These are phyloP conservation scores for Penicillium chermesinum DNA, from an alignment of 495 filamentous ascomycete genomes.

Conservation along the genomic window DNA sequence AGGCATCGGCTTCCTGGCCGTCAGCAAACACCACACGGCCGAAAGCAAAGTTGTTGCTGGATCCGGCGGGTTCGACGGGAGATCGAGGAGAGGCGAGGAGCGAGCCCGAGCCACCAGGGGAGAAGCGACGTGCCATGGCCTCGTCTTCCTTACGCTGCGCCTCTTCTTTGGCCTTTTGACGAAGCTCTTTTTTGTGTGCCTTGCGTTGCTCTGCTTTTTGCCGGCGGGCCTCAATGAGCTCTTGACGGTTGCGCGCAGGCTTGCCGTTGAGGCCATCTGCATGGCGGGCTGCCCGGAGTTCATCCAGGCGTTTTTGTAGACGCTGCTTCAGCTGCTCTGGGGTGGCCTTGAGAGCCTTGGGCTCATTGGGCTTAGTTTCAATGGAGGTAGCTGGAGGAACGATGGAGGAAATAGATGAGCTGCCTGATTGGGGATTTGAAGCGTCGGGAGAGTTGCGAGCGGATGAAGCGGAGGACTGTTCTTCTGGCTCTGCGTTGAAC, in stretches of 20 bases:
- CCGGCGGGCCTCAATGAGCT: constrained; percentile 82
- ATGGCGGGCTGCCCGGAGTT: constrained; percentile 73
- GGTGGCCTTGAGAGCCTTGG: constrained; percentile 48
- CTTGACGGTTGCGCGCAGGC: constrained; percentile 75
- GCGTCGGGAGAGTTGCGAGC: constrained; percentile 60
- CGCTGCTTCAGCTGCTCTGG: constrained; percentile 66
- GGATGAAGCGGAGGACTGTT: constrained; percentile 47
- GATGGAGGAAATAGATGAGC: constrained; percentile 68
- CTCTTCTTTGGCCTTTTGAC: constrained; percentile 68
- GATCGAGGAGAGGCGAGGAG: constrained; percentile 53
- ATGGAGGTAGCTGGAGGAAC: constrained; percentile 47
- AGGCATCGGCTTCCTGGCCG: constrained; percentile 67
- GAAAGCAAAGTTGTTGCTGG: constrained; percentile 72
- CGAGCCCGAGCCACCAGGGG: constrained; percentile 48
- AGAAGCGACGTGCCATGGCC: constrained; percentile 54
- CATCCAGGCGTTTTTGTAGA: constrained; percentile 73
- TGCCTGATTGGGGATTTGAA: constrained; percentile 53
- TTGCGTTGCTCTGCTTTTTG: constrained; percentile 81
- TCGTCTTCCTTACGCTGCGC: constrained; percentile 66
- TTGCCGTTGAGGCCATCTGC: constrained; percentile 75
- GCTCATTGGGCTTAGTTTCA: constrained; percentile 32
- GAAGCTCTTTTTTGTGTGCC: constrained; percentile 77
- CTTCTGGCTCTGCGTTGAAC: constrained; percentile 36
- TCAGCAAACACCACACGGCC: constrained; percentile 82
- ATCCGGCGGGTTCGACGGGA: constrained; percentile 37